Evolutionary conservation across 345 rosid species (phyloP).

Genomic region (Salix arbutifolia): DNA sequence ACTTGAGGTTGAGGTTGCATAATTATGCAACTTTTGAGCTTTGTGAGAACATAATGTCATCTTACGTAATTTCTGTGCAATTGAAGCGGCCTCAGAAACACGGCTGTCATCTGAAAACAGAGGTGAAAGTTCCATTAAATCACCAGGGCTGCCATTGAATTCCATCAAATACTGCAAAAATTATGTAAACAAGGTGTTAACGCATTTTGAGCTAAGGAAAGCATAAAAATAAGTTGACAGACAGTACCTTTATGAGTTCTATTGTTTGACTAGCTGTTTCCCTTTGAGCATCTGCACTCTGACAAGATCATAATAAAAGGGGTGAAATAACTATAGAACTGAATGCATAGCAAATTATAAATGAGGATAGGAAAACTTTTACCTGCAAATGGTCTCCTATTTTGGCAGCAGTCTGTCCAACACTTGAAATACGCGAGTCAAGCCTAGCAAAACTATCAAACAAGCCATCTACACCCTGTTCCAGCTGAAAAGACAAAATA

Average conservation of each 20-base stretch:
- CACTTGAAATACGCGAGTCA: conserved; percentile 93
- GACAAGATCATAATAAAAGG: conserved; percentile 20
- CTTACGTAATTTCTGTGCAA: conserved; percentile 96
- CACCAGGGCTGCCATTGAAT: conserved; percentile 98
- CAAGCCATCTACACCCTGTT: conserved; percentile 91
- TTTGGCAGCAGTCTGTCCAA: conserved; percentile 99
- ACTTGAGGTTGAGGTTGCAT: neutral
- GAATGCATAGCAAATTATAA: neutral
- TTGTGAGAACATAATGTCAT: conserved; percentile 9
- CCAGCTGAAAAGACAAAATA: conserved; percentile 48
- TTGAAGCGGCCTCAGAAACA: conserved; percentile 97
- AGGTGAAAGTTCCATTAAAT: conserved; percentile 96
- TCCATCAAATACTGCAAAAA: conserved; percentile 90
- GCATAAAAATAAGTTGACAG: conserved; percentile 12
- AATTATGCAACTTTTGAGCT: conserved; percentile 6
- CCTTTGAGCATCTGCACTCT: conserved; percentile 99
- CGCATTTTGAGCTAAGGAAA: conserved; percentile 8
- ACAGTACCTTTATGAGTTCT: conserved; percentile 86
- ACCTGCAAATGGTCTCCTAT: conserved; percentile 99
- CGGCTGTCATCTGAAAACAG: conserved; percentile 98
- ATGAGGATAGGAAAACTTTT: conserved; percentile 9
- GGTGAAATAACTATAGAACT: conserved; percentile 1
- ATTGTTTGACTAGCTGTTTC: conserved; percentile 98
- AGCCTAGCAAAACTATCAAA: conserved; percentile 86
- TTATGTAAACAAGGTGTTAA: conserved; percentile 17